A percentile compares a stretch with the other conserved stretches of the same genome.
Evolutionary conservation across 1,284 basidiomycete species (phyloP).

Genomic region (Heliocybe sulcata): DNA sequence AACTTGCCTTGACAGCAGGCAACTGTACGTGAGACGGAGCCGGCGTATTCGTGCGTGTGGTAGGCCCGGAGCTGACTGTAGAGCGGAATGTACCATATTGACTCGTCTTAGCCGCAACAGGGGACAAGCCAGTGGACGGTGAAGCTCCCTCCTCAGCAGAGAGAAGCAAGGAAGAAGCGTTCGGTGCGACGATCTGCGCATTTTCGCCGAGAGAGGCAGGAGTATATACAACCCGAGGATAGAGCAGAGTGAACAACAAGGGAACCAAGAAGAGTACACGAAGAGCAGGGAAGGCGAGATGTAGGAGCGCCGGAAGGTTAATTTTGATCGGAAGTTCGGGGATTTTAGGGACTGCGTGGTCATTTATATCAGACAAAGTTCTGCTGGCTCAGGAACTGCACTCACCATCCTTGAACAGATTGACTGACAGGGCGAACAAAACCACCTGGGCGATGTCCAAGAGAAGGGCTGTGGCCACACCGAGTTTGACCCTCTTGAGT

Average conservation of each 20-base stretch:
- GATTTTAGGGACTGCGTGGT: constrained; percentile 3
- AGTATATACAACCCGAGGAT: constrained; percentile 55
- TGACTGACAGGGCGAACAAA: constrained; percentile 36
- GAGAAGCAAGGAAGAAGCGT: constrained; percentile 45
- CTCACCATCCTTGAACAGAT: constrained; percentile 37
- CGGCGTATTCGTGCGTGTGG: constrained; percentile 56
- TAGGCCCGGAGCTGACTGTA: constrained; percentile 39
- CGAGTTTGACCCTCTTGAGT: constrained; percentile 46
- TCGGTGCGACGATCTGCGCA: constrained; percentile 23
- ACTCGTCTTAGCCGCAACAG: constrained; percentile 32
- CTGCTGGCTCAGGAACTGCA: constrained; percentile 4
- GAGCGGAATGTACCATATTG: constrained; percentile 73
- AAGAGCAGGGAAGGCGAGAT: constrained; percentile 55
- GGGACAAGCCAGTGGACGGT: constrained; percentile 38
- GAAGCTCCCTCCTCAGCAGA: constrained; percentile 33
- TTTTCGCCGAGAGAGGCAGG: constrained; percentile 33
- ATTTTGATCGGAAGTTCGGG: constrained; percentile 15
- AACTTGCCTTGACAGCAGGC: constrained; percentile 20
- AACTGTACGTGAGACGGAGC: constrained; percentile 32
- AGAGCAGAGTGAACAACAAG: constrained; percentile 47
- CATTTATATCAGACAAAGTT: constrained; percentile 4
- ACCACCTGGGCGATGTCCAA: constrained; percentile 55
- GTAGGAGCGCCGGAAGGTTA: constrained; percentile 40
- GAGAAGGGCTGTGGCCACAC: constrained; percentile 41
- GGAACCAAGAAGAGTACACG: constrained; percentile 57